Percentiles rank a stretch among this genome's conserved stretches.
Evolutionary conservation across 352 stramenopile genomes (phyloP).

Genomic region (Pythium coloratum): DNA sequence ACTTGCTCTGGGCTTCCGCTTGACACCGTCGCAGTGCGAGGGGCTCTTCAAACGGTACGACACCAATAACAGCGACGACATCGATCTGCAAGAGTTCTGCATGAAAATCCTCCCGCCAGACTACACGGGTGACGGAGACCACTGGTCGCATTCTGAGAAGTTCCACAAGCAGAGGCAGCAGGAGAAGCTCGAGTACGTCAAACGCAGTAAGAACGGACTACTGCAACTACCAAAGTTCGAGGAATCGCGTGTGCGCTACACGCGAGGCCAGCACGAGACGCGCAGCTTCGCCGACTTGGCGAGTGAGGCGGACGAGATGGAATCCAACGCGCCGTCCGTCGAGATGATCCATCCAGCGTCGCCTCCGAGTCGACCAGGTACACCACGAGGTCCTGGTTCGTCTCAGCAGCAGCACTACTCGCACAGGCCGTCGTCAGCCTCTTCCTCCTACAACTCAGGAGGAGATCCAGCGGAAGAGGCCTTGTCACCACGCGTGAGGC

Average conservation of each 20-base stretch:
- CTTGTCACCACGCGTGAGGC: background rate
- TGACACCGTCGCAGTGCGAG: slow-evolving; percentile 60
- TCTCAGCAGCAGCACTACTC: background rate
- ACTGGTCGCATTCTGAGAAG: slow-evolving; percentile 72
- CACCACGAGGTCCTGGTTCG: slow-evolving; percentile 1
- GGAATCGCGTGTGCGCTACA: slow-evolving; percentile 48
- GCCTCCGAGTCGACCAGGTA: slow-evolving; percentile 11
- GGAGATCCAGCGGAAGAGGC: background rate
- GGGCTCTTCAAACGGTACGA: slow-evolving; percentile 78
- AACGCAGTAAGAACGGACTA: slow-evolving; percentile 63
- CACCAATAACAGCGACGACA: slow-evolving; percentile 69
- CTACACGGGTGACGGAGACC: slow-evolving; percentile 76
- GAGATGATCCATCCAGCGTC: background rate
- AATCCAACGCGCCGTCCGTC: background rate
- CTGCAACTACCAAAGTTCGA: slow-evolving; percentile 64
- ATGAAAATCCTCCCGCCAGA: slow-evolving; percentile 72
- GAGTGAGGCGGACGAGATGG: background rate
- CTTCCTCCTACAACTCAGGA: background rate
- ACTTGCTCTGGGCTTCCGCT: slow-evolving; percentile 65
- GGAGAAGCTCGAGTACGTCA: slow-evolving; percentile 59
- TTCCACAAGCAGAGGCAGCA: slow-evolving; percentile 47
- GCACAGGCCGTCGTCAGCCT: slow-evolving; percentile 4
- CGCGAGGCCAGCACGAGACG: slow-evolving; percentile 40
- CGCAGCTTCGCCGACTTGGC: slow-evolving; percentile 48
- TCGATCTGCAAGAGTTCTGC: slow-evolving; percentile 86